Evolutionary conservation across 2,329 filamentous ascomycete genomes (phyloP), one percentile per base, ranked within the genome.

Genomic region (Aspergillus puulaauensis): DNA sequence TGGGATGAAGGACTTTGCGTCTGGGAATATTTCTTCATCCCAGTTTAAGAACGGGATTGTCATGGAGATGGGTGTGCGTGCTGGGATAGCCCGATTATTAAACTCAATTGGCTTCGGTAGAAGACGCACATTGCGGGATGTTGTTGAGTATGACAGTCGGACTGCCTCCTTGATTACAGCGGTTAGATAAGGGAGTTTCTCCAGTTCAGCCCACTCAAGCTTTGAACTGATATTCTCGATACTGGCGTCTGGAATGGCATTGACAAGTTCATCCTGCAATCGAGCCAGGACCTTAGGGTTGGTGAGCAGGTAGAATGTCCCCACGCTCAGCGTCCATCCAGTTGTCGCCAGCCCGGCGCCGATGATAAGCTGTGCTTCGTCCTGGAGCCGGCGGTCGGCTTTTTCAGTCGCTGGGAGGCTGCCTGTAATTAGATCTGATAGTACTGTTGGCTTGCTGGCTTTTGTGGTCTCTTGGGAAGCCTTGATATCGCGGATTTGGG

Each of bases 271-370:
- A 1, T 31, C 3, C 27, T 11, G 33, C 44, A 48, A 24, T 2
- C 52, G 52, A 21, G 45, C 21, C 2, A 54, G 35, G n/a, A 54
- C 52, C 2, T 27, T 31, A 4, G 52, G 52, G 33, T 48, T 54
- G n/a, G 9, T 17, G n/a, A 48, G 23, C 15, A 54, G 52, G 52
- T 54, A 41, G 44, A 54, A 54, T 6, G 52, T 54, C 8, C 52
- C 52, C 35, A 54, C 52, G 17, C 27, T 54, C 33, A 54, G 35
- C 23, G 52, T 35, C 52, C 52, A 54, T 11, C 43, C 44, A 4
- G 52, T 48, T 9, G 52, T 54, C 8, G 44, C 44, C 35, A 54
- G 52, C 11, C 52, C 52, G 7, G 44, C 52, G 8, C 43, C 52
- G 23, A 54, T 43, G 5, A 54, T 24, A 2, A 47, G 31, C 23